Evolutionary conservation across 345 rosid species (phyloP).

Genomic region (Rhodamnia rubescens): DNA sequence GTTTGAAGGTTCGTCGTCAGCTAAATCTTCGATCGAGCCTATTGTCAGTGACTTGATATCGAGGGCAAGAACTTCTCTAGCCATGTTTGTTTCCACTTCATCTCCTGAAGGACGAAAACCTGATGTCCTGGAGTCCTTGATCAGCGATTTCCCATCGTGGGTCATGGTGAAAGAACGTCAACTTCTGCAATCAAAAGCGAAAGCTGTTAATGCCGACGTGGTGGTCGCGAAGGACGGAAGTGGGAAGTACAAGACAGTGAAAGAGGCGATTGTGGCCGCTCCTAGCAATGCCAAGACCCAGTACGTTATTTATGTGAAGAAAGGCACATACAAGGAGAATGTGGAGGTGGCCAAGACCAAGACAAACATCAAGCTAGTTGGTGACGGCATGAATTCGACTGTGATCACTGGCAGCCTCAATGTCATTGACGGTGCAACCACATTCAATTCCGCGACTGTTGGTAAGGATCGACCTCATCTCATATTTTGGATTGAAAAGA

Average conservation of each 20-base stretch:
- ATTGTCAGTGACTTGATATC: constrained; percentile 37
- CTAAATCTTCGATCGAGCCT: constrained; percentile 11
- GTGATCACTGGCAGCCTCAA: constrained; percentile 59
- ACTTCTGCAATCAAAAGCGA: constrained; percentile 17
- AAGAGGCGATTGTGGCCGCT: constrained; percentile 58
- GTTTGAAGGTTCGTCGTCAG: constrained; percentile 11
- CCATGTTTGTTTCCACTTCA: constrained; percentile 36
- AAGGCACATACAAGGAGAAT: constrained; percentile 62
- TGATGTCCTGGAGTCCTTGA: neutral
- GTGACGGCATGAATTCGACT: constrained; percentile 61
- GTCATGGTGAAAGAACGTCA: constrained; percentile 37
- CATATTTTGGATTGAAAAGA: neutral
- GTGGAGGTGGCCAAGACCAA: constrained; percentile 64
- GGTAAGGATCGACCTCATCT: constrained; percentile 27
- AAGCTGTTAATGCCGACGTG: constrained; percentile 43
- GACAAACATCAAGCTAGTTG: constrained; percentile 63
- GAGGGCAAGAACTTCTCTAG: constrained; percentile 42
- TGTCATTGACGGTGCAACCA: constrained; percentile 46
- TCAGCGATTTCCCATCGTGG: constrained; percentile 48
- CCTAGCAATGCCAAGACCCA: constrained; percentile 44
- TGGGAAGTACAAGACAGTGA: constrained; percentile 65
- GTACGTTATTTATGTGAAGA: constrained; percentile 62
- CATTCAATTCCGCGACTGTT: constrained; percentile 72
- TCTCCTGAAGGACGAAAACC: constrained; percentile 2
- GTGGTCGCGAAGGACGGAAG: constrained; percentile 75